phyloP scores from a whole-genome alignment of 208 protist genomes.

The Leishmania lainsoni region DNA sequence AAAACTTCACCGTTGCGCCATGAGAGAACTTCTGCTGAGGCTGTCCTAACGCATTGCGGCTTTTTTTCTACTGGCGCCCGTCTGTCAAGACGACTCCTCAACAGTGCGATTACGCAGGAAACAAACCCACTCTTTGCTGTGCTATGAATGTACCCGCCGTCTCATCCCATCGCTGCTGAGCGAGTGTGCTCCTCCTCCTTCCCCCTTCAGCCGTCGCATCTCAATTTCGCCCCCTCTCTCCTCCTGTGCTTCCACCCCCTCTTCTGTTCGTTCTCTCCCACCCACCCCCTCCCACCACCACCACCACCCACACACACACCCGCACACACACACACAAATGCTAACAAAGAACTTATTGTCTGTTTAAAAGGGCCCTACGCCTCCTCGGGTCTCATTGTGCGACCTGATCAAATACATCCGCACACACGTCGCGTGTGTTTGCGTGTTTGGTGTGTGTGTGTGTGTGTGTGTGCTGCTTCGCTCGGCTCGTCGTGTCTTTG shows the following conservation, averaged over 20 bases:
- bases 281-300: too few species aligned
- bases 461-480: too few species aligned
- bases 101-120: not conserved
- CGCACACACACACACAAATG: not conserved
- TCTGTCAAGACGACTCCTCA: not conserved
- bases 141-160: not conserved
- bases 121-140: not conserved
- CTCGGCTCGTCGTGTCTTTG: not conserved
- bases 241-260: too few species aligned
- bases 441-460: too few species aligned
- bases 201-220: not conserved
- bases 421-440: too few species aligned
- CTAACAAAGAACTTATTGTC: not conserved
- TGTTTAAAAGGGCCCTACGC: not conserved
- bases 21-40: not conserved
- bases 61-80: not conserved
- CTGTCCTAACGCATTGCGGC: not conserved
- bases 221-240: not conserved
- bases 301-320: not conserved
- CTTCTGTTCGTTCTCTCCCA: too few species aligned
- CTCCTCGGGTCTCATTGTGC: not conserved
- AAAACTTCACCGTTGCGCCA: not conserved
- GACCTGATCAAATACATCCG: not conserved
- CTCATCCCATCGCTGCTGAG: not conserved
- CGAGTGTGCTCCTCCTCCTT: not conserved